A percentile compares a stretch with the other conserved stretches of the same genome.
These are phyloP conservation scores for Penicillium palitans DNA, from an alignment of 2,329 filamentous ascomycete genomes.

Conservation along the genomic window DNA sequence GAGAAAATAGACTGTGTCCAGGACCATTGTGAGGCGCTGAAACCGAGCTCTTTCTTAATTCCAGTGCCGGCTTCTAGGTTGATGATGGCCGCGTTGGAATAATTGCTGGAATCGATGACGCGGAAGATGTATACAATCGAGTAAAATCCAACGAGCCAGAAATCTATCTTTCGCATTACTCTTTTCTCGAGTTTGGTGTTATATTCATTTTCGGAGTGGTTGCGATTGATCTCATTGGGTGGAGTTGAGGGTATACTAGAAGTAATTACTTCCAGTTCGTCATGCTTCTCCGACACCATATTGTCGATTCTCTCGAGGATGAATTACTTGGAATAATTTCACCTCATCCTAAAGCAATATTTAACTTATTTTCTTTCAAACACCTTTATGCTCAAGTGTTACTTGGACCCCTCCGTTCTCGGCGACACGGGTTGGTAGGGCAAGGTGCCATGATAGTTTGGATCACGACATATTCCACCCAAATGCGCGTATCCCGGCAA, in stretches of 20 bases:
- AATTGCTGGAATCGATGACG: slow-evolving; percentile 44
- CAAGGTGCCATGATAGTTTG: slow-evolving; percentile 26
- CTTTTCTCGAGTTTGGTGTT: slow-evolving; percentile 29
- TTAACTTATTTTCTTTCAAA: background rate
- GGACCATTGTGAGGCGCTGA: slow-evolving; percentile 38
- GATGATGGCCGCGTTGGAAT: slow-evolving; percentile 46
- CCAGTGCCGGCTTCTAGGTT: slow-evolving; percentile 43
- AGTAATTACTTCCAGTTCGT: slow-evolving; percentile 4
- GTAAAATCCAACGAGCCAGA: slow-evolving; percentile 33
- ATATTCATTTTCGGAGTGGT: background rate
- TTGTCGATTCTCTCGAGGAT: background rate
- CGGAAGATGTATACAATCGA: slow-evolving; percentile 44
- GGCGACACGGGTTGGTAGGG: slow-evolving; percentile 1
- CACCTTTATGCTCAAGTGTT: too few relatives aligned
- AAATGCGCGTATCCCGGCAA: background rate
- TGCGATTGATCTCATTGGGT: slow-evolving; percentile 1
- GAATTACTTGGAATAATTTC: background rate
- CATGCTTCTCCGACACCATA: slow-evolving; percentile 6
- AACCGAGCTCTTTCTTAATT: slow-evolving; percentile 42
- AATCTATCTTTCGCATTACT: slow-evolving; percentile 39
- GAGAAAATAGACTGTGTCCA: slow-evolving; percentile 46
- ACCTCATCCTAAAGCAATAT: background rate
- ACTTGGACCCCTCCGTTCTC: background rate
- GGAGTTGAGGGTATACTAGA: slow-evolving; percentile 7
- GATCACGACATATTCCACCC: slow-evolving; percentile 24